phyloP scores from a whole-genome alignment of 2,329 filamentous ascomycete species.

The Neopestalotiopsis clavispora region DNA sequence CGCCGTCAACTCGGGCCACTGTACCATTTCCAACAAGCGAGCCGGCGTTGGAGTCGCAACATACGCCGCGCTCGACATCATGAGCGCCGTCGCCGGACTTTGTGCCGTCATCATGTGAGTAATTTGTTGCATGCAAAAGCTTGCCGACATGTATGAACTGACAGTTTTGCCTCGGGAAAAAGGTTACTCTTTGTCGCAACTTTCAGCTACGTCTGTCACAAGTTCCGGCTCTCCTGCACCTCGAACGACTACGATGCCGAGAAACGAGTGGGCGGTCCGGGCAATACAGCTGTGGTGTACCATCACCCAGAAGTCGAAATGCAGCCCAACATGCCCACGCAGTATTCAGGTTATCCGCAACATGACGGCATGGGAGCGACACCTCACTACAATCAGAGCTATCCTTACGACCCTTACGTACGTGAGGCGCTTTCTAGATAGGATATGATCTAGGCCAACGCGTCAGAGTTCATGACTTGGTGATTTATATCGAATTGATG shows the following conservation, averaged over 20 bases:
- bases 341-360: constrained; percentile 26
- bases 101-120: constrained; percentile 42
- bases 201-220: constrained; percentile 37
- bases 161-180: background rate
- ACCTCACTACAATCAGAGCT: constrained; percentile 12
- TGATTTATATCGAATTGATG: too few species aligned
- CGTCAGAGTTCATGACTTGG: too few species aligned
- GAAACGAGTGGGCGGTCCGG: constrained; percentile 23
- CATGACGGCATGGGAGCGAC: background rate
- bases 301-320: constrained; percentile 16
- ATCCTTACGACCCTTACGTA: constrained; percentile 16
- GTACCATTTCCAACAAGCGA: constrained; percentile 33
- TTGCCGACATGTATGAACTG: background rate
- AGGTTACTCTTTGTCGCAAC: constrained; percentile 35
- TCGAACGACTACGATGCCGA: constrained; percentile 27
- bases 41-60: constrained; percentile 37
- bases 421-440: too few species aligned
- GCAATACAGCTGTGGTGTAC: background rate
- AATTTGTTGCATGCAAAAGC: background rate
- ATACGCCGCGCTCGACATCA: constrained; percentile 38
- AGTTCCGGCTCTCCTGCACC: constrained; percentile 33
- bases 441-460: too few species aligned
- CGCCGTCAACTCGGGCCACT: constrained; percentile 43
- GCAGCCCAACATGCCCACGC: constrained; percentile 18
- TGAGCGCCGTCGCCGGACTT: constrained; percentile 47